phyloP scores from a whole-genome alignment of 352 stramenopile genomes.

The Pythium grandisporangium region DNA sequence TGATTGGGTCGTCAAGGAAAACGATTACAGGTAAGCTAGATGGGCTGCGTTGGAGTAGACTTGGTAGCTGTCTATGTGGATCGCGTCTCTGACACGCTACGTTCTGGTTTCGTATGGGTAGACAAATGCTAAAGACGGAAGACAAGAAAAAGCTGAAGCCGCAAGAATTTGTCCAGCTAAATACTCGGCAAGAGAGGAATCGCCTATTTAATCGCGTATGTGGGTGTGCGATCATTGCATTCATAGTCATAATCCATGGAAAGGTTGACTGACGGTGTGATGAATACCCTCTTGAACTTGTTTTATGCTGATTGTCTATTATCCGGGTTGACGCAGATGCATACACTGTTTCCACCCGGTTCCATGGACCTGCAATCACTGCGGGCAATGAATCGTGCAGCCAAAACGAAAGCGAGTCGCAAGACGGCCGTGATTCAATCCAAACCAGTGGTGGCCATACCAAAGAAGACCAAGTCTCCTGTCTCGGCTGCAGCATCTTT shows the following conservation, averaged over 20 bases:
- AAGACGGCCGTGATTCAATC: too few relatives aligned
- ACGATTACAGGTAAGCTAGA: slow-evolving; percentile 54
- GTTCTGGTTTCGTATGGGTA: slow-evolving; percentile 10
- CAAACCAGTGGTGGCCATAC: too few relatives aligned
- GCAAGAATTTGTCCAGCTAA: slow-evolving; percentile 56
- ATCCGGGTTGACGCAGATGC: too few relatives aligned
- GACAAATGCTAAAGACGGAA: slow-evolving; percentile 85
- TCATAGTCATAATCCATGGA: too few relatives aligned
- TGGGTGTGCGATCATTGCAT: too few relatives aligned
- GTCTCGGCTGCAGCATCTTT: slow-evolving; percentile 5
- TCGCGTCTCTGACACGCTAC: not conserved
- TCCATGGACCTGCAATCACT: slow-evolving; percentile 63
- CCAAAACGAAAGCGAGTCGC: slow-evolving; percentile 45
- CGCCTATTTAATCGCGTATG: slow-evolving; percentile 69
- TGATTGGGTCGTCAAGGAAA: slow-evolving; percentile 79
- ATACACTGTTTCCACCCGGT: slow-evolving; percentile 45
- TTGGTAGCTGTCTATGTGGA: not conserved
- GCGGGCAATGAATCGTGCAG: slow-evolving; percentile 55
- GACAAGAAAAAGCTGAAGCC: slow-evolving; percentile 85
- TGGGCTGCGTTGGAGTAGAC: too few relatives aligned
- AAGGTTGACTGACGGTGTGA: too few relatives aligned
- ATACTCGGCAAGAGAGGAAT: slow-evolving; percentile 77
- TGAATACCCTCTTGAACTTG: too few relatives aligned
- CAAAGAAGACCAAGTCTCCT: slow-evolving; percentile 25
- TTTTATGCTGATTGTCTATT: too few relatives aligned